Evolutionary conservation across 306 rosid species (phyloP).

Genomic region (Pterocarpus macrocarpus): DNA sequence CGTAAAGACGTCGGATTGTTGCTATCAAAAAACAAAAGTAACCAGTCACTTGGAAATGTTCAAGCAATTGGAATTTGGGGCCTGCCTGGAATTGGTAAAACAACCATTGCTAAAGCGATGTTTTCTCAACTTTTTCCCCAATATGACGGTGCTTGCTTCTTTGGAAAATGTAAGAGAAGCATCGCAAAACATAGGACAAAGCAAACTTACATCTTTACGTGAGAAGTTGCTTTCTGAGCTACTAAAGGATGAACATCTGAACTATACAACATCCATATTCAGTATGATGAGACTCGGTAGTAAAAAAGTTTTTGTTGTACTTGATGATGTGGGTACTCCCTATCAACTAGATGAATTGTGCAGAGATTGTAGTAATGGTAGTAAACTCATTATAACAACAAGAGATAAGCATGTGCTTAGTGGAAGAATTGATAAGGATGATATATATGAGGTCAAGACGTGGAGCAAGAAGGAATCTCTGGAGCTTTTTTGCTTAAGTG

Average conservation of each 20-base stretch:
- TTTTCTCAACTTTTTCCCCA: neutral
- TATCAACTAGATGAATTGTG: neutral
- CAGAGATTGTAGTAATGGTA: neutral
- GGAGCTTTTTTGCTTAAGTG: neutral
- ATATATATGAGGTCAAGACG: neutral
- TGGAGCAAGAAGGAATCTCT: neutral
- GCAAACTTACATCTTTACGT: neutral
- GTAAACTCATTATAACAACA: constrained; percentile 24
- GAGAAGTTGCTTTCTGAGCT: constrained; percentile 6
- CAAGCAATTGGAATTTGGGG: constrained; percentile 46
- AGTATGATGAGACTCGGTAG: neutral
- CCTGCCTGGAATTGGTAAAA: constrained; percentile 15
- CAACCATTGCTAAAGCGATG: constrained; percentile 14
- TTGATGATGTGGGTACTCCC: constrained; percentile 23
- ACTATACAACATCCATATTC: neutral
- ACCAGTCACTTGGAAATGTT: neutral
- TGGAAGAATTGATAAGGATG: neutral
- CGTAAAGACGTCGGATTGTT: neutral
- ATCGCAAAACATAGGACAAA: neutral
- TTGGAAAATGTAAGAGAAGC: constrained; percentile 24
- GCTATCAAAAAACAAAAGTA: neutral
- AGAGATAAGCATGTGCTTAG: constrained; percentile 18
- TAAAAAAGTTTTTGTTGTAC: constrained; percentile 20
- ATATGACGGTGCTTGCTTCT: neutral
- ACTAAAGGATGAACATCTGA: neutral